These are phyloP conservation scores for Trametes cubensis DNA, from an alignment of 768 basidiomycete genomes.

Conservation along the genomic window DNA sequence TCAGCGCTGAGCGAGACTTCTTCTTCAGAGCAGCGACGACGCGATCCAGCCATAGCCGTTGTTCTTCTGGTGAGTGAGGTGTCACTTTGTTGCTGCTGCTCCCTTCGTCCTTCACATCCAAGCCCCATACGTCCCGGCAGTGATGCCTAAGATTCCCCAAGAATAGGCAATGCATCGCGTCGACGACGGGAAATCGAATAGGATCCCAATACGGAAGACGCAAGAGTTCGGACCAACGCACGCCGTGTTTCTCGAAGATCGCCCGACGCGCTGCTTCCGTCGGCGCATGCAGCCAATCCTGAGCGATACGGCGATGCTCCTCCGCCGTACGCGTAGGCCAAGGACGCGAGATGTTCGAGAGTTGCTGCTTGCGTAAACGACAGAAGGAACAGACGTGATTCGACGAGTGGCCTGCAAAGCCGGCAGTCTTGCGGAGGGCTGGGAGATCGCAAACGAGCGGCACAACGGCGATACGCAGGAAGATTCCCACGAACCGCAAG, in stretches of 20 bases:
- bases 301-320: no score
- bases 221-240: constrained; percentile 35
- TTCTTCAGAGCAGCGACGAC: no score
- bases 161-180: constrained; percentile 46
- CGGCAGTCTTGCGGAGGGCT: constrained; percentile 37
- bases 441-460: constrained; percentile 42
- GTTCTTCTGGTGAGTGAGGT: not conserved
- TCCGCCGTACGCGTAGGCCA: no score
- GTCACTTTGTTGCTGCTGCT: not conserved
- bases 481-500: constrained; percentile 34
- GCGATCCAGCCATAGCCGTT: no score
- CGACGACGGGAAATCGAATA: constrained; percentile 35
- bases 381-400: constrained; percentile 37
- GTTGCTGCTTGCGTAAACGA: no score
- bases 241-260: constrained; percentile 27
- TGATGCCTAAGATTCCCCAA: constrained; percentile 40
- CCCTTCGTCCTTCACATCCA: not conserved
- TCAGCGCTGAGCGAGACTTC: no score
- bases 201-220: constrained; percentile 46
- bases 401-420: constrained; percentile 30
- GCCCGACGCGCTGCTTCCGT: constrained; percentile 6
- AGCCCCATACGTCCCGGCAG: constrained; percentile 30
- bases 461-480: constrained; percentile 34
- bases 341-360: no score
- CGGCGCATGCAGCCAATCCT: constrained; percentile 26